Percentiles rank a stretch among this genome's conserved stretches.
Conservation (phyloP, 2,329 filamentous ascomycete species). For the Coleophoma crateriformis region DNA sequence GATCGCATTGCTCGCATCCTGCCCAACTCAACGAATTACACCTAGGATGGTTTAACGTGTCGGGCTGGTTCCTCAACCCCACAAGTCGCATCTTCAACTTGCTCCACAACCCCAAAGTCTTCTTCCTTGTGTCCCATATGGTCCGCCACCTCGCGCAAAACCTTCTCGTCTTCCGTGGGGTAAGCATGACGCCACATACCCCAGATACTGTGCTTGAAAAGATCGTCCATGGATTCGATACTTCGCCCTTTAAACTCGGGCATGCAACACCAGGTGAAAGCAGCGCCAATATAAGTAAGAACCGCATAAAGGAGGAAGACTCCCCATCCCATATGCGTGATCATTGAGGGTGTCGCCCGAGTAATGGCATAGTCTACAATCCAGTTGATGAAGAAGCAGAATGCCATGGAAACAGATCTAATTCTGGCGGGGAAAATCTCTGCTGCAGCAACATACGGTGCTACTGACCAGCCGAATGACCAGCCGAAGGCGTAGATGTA, state of each 20-base stretch:
- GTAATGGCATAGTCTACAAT: background rate
- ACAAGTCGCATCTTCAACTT: background rate
- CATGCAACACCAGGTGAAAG: slow-evolving; percentile 1
- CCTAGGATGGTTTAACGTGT: background rate
- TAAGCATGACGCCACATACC: slow-evolving; percentile 1
- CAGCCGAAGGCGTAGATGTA: slow-evolving; percentile 25
- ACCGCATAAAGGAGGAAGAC: background rate
- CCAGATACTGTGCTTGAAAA: slow-evolving; percentile 1
- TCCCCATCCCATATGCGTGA: background rate
- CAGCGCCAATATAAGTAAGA: background rate
- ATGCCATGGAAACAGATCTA: background rate
- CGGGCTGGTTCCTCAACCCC: background rate
- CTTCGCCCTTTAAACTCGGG: background rate
- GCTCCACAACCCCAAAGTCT: background rate
- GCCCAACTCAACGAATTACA: background rate
- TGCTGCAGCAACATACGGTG: slow-evolving; percentile 16
- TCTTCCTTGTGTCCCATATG: background rate
- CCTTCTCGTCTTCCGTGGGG: background rate
- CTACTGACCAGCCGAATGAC: slow-evolving; percentile 18
- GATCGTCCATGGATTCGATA: slow-evolving; percentile 1
- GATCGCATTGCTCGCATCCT: no score
- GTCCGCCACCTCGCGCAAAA: background rate
- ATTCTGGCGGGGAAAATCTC: background rate
- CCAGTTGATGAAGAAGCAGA: slow-evolving; percentile 1
- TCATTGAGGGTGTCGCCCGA: background rate